Base-by-base conservation (phyloP, 2,329 filamentous ascomycete species). In the Fusarium mundagurra region DNA sequence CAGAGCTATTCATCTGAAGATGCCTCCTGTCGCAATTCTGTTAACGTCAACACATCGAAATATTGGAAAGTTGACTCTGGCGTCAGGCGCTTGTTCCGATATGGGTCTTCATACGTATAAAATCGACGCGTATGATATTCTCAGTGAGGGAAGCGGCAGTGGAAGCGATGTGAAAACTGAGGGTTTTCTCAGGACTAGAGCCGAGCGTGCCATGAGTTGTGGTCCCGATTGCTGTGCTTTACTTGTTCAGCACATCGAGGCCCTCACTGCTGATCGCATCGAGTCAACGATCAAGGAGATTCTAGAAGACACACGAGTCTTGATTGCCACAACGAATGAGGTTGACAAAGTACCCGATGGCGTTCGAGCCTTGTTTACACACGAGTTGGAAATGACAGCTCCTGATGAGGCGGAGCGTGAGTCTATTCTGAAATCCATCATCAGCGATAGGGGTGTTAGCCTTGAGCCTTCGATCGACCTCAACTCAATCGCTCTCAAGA, bases 131-230 rank as follows among this genome's bases (percentile, higher is more conserved):
- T 98, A 97, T 78, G 96, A 99, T 77, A 94, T 99, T 47, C 86
- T 98, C 9, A 96, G 94, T n/a, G 96, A 98, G 81, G 94, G 94
- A 20, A 82, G 82, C 16, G 93, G 92, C 2, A 94, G 94, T 61
- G 94, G 94, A 14, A 92, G 93, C 63, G 96, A 99, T 80, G 93
- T 97, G 34, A 98, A 98, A 83, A 98, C 95, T 0, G 96, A 98
- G 80, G 95, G 94, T 2, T 93, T 97, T 75, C 85, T 99, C 22
- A 93, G 96, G 79, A 94, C 94, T 8, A 90, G 96, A 58, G 94
- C 95, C 3, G 96, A 98, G 70, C 90, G 96, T 67, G 96, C 95
- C 13, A 91, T 98, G 81, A 93, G 92, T 74, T 98, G 96, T 79
- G 96, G 96, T 2, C 83, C 94, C 0, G 92, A 95, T 76, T 93